A percentile compares a stretch with the other conserved stretches of the same genome.
phyloP scores from a whole-genome alignment of 495 filamentous ascomycete species.

The Aspergillus sclerotiicarbonarius region DNA sequence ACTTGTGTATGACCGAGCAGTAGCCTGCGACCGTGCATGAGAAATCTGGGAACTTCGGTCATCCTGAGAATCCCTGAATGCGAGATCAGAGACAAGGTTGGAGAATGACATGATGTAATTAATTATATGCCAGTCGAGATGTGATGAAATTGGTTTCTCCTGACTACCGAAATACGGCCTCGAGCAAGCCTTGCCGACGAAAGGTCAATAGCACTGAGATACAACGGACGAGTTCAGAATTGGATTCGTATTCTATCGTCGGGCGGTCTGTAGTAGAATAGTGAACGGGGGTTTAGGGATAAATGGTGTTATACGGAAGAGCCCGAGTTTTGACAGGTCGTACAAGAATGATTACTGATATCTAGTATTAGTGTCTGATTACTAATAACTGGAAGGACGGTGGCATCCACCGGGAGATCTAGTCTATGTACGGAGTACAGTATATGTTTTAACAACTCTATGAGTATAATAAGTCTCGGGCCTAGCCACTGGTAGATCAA shows the following conservation, averaged over 20 bases:
- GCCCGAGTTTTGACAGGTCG: neutral
- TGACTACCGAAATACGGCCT: neutral
- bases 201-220: neutral
- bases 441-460: too few species aligned
- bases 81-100: conserved; percentile 80
- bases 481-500: too few species aligned
- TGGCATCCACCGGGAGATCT: too few species aligned
- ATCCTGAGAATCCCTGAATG: conserved; percentile 62
- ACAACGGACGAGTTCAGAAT: too few species aligned
- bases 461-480: too few species aligned
- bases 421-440: too few species aligned
- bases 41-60: conserved; percentile 69
- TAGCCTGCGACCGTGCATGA: conserved; percentile 61
- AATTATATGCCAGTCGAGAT: neutral
- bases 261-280: too few species aligned
- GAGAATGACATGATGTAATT: conserved; percentile 77
- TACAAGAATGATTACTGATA: neutral
- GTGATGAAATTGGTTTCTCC: neutral
- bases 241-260: too few species aligned
- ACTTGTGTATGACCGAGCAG: conserved; percentile 77
- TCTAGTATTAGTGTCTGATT: neutral
- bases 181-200: too few species aligned
- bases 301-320: neutral
- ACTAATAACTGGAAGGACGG: neutral
- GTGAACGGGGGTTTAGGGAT: too few species aligned